Evolutionary conservation across 345 rosid species (phyloP), one percentile per base, ranked within the genome.

Genomic region (Corchorus olitorius): DNA sequence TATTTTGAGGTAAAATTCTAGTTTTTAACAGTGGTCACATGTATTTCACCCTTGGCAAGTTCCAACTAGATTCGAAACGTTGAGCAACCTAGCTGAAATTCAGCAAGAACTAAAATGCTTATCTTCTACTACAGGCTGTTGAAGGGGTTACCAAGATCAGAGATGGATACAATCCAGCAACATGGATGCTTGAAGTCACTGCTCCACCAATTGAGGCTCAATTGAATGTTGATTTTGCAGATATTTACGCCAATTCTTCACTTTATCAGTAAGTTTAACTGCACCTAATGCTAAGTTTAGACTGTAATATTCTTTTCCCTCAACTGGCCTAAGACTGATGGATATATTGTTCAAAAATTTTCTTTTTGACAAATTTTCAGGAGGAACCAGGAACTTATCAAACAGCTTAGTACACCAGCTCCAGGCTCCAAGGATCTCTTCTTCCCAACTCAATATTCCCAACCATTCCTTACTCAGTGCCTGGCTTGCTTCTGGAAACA

Each of bases 141-240:
- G 89, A 85, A 33, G 97, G 97, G 35, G 91, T 94, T 83, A 81
- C 92, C 0, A 88, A 87, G 83, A 91, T 92, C 73, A 85, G 70
- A 59, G 90, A 89, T 2, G 94, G 97, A 55, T 81, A 83, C 81
- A 94, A 94, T 81, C 98, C 98, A 10, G 98, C 98, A 11, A 91
- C 98, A 49, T 94, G 98, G 98, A 92, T 92, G 98, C 94, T 94
- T 63, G 97, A 94, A 5, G 83, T 94, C 66, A 94, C 82, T 52
- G 68, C 92, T 64, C 79, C 91, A n/a, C 69, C 92, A 62, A 76
- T 91, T 72, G 98, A 94, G 88, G 66, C 86, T 80, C 92, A 87
- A 78, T 78, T 92, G 75, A 76, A 69, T n/a, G 75, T 91, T 5
- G 96, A 91, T 86, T 92, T 94, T 78, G 94, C 93, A 13, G 90